Evolutionary conservation across 495 filamentous ascomycete species (phyloP).

Genomic region (Lophiotrema nucula): DNA sequence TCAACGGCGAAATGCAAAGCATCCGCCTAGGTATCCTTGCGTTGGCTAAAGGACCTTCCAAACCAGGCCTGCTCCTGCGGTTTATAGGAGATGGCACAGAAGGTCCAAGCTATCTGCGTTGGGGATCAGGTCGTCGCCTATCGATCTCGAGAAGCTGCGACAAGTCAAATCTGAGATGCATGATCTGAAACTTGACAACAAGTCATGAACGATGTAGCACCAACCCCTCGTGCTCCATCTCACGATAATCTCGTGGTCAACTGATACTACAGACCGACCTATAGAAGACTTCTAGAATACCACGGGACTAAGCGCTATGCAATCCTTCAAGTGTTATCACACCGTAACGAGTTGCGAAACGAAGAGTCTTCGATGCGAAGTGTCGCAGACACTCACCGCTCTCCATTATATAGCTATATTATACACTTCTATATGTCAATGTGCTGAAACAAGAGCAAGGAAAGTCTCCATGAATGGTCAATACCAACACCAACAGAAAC

Average conservation of each 20-base stretch:
- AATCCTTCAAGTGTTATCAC: background rate
- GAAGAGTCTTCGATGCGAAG: background rate
- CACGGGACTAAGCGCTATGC: background rate
- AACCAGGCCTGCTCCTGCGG: too few relatives aligned
- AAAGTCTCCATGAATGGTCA: background rate
- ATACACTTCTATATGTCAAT: background rate
- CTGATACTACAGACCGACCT: background rate
- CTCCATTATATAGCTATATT: background rate
- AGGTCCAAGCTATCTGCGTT: too few relatives aligned
- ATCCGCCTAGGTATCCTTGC: conserved; percentile 1
- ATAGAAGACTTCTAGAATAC: background rate
- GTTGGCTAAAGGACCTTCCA: conserved; percentile 5
- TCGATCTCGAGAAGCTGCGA: too few relatives aligned
- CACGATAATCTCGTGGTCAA: background rate
- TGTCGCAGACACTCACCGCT: background rate
- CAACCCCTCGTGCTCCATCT: background rate
- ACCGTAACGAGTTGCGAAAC: background rate
- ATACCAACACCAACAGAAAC: background rate
- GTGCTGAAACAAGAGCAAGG: background rate
- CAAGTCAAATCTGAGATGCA: too few relatives aligned
- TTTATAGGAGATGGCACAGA: too few relatives aligned
- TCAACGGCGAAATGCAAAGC: background rate
- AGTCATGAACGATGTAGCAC: too few relatives aligned
- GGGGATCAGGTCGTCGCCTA: too few relatives aligned
- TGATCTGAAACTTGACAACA: too few relatives aligned